Evolutionary conservation across 2,329 filamentous ascomycete genomes (phyloP).

Genomic region (Scortechinia acanthostroma): DNA sequence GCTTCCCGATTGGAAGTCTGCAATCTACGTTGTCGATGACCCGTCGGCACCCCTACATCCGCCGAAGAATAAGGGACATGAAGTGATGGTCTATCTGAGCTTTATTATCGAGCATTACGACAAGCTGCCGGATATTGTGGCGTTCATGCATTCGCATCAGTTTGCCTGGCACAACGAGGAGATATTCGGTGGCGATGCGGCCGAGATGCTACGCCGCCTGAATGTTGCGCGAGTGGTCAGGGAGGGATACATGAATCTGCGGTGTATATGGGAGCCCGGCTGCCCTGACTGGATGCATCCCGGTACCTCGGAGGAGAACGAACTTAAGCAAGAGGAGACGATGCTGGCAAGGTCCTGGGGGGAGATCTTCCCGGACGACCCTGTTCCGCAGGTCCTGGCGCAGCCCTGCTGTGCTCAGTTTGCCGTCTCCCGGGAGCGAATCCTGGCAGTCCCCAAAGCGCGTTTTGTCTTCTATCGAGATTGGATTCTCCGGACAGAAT

Average conservation of each 20-base stretch:
- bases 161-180: constrained; percentile 48
- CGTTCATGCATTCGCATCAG: constrained; percentile 47
- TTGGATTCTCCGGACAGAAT: constrained; percentile 49
- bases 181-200: constrained; percentile 37
- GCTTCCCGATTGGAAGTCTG: not conserved
- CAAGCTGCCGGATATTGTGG: constrained; percentile 42
- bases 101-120: constrained; percentile 59
- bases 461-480: constrained; percentile 49
- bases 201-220: constrained; percentile 37
- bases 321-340: constrained; percentile 33
- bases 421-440: constrained; percentile 47
- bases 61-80: constrained; percentile 49
- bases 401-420: constrained; percentile 62
- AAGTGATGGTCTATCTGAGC: constrained; percentile 52
- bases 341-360: constrained; percentile 34
- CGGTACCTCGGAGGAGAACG: constrained; percentile 23
- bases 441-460: constrained; percentile 39
- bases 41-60: constrained; percentile 29
- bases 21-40: constrained; percentile 13
- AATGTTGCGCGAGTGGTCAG: constrained; percentile 39
- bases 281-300: constrained; percentile 51
- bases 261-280: constrained; percentile 47
- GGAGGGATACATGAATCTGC: constrained; percentile 51
- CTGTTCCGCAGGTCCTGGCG: constrained; percentile 35
- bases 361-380: constrained; percentile 32